Evolutionary conservation across 805 yeast species (phyloP).

Genomic region (Candida taoyuanica): DNA sequence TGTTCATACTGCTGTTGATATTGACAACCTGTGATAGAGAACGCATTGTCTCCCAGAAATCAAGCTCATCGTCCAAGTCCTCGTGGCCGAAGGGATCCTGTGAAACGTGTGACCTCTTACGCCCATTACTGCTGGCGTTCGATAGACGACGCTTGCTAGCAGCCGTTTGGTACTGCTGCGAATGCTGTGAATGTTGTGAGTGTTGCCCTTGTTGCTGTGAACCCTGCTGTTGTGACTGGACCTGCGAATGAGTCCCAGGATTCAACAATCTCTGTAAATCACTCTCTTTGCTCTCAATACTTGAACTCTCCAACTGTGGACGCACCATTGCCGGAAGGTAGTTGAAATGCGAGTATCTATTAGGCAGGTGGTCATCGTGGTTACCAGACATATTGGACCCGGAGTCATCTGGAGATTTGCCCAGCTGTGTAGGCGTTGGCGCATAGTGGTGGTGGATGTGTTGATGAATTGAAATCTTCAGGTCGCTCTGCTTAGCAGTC

Average conservation of each 20-base stretch:
- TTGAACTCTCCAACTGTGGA: constrained; percentile 63
- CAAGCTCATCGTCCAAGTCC: constrained; percentile 57
- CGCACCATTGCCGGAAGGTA: constrained; percentile 70
- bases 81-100: constrained; percentile 29
- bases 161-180: constrained; percentile 6
- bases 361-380: constrained; percentile 32
- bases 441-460: constrained; percentile 78
- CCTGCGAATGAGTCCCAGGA: constrained; percentile 17
- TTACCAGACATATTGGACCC: constrained; percentile 21
- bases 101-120: constrained; percentile 11
- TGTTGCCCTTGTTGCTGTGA: constrained; percentile 10
- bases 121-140: constrained; percentile 18
- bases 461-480: constrained; percentile 73
- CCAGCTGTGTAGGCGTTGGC: constrained; percentile 27
- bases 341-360: constrained; percentile 67
- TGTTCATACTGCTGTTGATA: constrained; percentile 16
- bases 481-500: constrained; percentile 52
- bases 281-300: constrained; percentile 35
- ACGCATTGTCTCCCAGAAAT: constrained; percentile 69
- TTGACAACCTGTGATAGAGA: constrained; percentile 42
- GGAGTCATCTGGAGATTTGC: constrained; percentile 24
- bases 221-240: constrained; percentile 6
- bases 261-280: constrained; percentile 44
- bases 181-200: constrained; percentile 1
- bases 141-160: constrained; percentile 18